Evolutionary conservation across 345 rosid species (phyloP), one percentile per base, ranked within the genome.

Genomic region (Boechera retrofracta): DNA sequence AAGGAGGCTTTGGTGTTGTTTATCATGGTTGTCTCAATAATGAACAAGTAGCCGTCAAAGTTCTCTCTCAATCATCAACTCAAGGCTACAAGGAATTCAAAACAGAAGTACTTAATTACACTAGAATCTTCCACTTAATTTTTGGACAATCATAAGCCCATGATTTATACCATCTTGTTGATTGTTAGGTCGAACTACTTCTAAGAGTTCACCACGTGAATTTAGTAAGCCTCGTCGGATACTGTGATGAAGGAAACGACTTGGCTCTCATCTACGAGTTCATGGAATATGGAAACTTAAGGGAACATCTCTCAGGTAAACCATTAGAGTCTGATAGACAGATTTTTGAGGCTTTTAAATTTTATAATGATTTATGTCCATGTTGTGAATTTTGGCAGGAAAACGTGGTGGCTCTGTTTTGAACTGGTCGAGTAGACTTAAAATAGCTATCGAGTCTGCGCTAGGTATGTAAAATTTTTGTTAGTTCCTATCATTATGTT

Each of bases 1-100:
- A 78, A 74, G 87, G 87, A 54, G 85, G 85, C 7, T 86, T 80
- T n/a, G 87, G 87, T 42, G 63, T 45, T 51, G 87, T 86, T 31
- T 83, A 41, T 45, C 73, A 71, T 16, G 86, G 85, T 4, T 24
- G 5, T 2, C 39, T 83, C 28, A 72, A 76, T 58, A 75, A 67
- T 12, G 72, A 75, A 44, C 67, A 82, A 76, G 84, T 76, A 16
- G 89, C 87, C 1, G 83, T 83, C 1, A 84, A 86, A 64, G 42
- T 86, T 76, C 77, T 82, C 1, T 83, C 87, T 32, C 47, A n/a
- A 15, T 71, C 77, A 9, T 76, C 87, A 36, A 31, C 5, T 12
- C 84, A 81, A 53, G 87, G 89, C 3, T 73, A 56, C 1, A 72
- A 72, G 29, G 66, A 83, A 58, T 85, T 85, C 47, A 76, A 69